A percentile compares a stretch with the other conserved stretches of the same genome.
Evolutionary conservation across 2,329 filamentous ascomycete genomes (phyloP).

Genomic region (Calonectria pseudoreteaudii): DNA sequence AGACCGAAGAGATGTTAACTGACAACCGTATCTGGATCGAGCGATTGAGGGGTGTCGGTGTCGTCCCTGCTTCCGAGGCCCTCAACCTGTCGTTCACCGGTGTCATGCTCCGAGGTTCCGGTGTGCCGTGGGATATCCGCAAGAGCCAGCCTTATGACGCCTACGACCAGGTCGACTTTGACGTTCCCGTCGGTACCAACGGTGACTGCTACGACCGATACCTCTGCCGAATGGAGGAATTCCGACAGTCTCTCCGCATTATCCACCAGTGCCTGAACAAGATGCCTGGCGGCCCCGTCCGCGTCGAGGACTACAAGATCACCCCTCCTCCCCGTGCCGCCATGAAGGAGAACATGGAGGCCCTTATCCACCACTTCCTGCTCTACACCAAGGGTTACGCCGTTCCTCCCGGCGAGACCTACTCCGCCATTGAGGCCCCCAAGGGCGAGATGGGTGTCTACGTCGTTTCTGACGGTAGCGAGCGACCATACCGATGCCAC

Average conservation of each 20-base stretch:
- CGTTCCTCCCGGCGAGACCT: conserved; percentile 97
- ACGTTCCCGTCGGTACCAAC: conserved; percentile 95
- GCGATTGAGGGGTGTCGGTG: conserved; percentile 89
- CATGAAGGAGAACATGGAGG: conserved; percentile 99
- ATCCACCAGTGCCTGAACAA: conserved; percentile 99
- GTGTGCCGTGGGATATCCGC: conserved; percentile 95
- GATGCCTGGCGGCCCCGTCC: conserved; percentile 94
- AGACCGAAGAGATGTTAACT: conserved; percentile 97
- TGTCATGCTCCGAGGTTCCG: conserved; percentile 97
- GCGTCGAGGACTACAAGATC: conserved; percentile 99
- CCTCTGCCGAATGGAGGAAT: conserved; percentile 99
- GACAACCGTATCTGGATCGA: conserved; percentile 99
- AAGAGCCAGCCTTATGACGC: conserved; percentile 98
- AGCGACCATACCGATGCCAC: conserved; percentile 97
- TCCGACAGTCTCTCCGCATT: conserved; percentile 97
- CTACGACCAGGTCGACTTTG: conserved; percentile 97
- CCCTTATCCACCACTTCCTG: conserved; percentile 98
- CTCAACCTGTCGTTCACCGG: conserved; percentile 97
- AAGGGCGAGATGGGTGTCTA: conserved; percentile 99
- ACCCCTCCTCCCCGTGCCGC: conserved; percentile 93
- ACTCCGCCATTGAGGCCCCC: conserved; percentile 97
- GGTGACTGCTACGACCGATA: conserved; percentile 99
- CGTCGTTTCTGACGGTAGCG: conserved; percentile 93
- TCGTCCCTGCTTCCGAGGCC: conserved; percentile 92
- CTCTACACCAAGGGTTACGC: conserved; percentile 99